Evolutionary conservation across 306 rosid species (phyloP), one percentile per base, ranked within the genome.

Genomic region (Luffa acutangula): DNA sequence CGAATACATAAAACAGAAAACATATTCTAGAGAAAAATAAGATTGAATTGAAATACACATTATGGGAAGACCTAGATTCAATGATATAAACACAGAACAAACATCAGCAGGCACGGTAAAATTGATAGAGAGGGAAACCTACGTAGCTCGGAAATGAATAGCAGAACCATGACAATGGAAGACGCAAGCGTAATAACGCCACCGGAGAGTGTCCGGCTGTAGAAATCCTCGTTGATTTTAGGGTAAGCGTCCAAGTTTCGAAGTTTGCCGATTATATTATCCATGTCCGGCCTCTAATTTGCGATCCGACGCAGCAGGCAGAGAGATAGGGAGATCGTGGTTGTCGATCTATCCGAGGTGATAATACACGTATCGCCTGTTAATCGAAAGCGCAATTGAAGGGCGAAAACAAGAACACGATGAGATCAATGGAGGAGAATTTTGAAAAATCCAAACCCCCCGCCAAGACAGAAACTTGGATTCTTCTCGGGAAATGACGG

Each of bases 71-170:
- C 25, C 8, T 62, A 9, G 57, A 60, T 45, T 39, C 39, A 43
- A 60, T 15, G 31, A 45, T 20, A 5, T 4, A 31, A 0, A 7
- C 2, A 39, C 37, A 6, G 17, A 56, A 17, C 6, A 41, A 67
- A 42, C 31, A 42, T 2, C 31, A 0, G 52, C 53, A 8, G n/a
- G 12, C 7, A n/a, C 4, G 18, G 14, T 6, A 13, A 13, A 5
- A 18, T 65, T 21, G 13, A 54, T 7, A 7, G 46, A 75, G 42
- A 45, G 3, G 25, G 54, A 73, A 18, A 69, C 85, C 15, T 89
- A 96, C 99, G 92, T 60, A 96, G 93, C 92, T 93, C 99, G 85
- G 99, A 96, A 81, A 96, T 51, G 91, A 96, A 93, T 82, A 96
- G 97, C 86, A 96, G 70, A 72, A 91, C 63, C 99, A 96, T 96